A percentile compares a stretch with the other conserved stretches of the same genome.
phyloP scores from a whole-genome alignment of 352 stramenopile genomes.

The Pythium chondricola region DNA sequence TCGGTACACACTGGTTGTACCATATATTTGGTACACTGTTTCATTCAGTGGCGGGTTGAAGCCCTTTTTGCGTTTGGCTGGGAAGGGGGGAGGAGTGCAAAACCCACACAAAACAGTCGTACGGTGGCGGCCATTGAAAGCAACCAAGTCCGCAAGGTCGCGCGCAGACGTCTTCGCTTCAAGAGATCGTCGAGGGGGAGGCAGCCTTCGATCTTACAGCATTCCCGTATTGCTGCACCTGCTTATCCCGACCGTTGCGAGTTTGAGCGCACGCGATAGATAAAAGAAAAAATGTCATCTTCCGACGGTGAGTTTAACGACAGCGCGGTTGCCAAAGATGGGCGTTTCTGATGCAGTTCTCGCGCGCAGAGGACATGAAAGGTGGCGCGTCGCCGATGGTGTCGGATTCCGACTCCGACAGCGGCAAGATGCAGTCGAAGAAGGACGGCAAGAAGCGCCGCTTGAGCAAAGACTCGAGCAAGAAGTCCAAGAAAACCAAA shows the following conservation, averaged over 20 bases:
- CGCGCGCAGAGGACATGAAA: no score
- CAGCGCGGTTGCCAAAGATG: not conserved
- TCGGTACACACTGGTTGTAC: not conserved
- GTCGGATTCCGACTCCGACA: conserved; percentile 79
- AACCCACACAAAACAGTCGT: not conserved
- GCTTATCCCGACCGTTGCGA: no score
- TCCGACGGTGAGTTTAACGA: conserved; percentile 23
- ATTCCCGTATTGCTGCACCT: no score
- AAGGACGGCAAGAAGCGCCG: conserved; percentile 62
- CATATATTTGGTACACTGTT: conserved; percentile 1
- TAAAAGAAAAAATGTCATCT: no score
- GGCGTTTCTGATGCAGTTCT: no score
- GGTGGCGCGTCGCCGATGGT: conserved; percentile 68
- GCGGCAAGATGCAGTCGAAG: conserved; percentile 31
- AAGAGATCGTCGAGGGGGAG: no score
- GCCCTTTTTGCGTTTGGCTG: conserved; percentile 5
- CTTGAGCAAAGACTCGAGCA: conserved; percentile 40
- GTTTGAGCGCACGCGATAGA: no score
- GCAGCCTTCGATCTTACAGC: no score
- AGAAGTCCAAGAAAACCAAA: conserved; percentile 46
- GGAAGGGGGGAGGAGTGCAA: conserved; percentile 2
- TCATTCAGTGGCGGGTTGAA: conserved; percentile 2
- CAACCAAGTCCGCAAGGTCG: not conserved
- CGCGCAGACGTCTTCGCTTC: no score
- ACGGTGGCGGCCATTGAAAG: conserved; percentile 1